phyloP scores from a whole-genome alignment of 257 asterid species.

The Solanum etuberosum region DNA sequence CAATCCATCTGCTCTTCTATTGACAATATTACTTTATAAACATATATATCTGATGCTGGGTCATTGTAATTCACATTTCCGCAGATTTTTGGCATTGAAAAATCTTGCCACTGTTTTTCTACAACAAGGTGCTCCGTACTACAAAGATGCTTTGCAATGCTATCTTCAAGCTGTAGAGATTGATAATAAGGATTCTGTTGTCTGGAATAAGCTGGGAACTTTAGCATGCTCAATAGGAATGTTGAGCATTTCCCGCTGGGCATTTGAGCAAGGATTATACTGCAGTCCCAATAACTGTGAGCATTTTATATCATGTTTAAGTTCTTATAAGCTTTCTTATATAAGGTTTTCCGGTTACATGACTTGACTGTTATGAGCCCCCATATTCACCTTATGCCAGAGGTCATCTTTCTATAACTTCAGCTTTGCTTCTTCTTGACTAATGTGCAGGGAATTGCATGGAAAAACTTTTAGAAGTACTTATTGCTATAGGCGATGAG shows the following conservation, averaged over 20 bases:
- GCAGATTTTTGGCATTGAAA: slow-evolving; percentile 91
- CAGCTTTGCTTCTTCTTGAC: not conserved
- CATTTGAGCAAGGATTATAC: slow-evolving; percentile 88
- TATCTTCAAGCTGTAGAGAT: slow-evolving; percentile 97
- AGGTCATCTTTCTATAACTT: not conserved
- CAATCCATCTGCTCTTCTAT: not conserved
- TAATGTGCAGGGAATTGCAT: slow-evolving; percentile 85
- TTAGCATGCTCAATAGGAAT: slow-evolving; percentile 94
- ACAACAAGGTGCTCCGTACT: slow-evolving; percentile 55
- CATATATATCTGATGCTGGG: not conserved
- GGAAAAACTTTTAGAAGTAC: slow-evolving; percentile 98
- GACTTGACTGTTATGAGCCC: not conserved
- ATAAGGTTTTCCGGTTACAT: not conserved
- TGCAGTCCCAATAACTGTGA: slow-evolving; percentile 98
- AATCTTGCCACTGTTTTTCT: slow-evolving; percentile 86
- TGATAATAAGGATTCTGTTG: slow-evolving; percentile 81
- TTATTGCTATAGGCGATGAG: slow-evolving; percentile 97
- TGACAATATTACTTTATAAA: not conserved
- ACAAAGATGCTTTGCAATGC: slow-evolving; percentile 80
- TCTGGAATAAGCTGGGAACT: slow-evolving; percentile 97
- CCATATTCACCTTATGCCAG: not conserved
- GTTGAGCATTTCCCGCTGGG: slow-evolving; percentile 94
- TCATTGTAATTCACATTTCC: slow-evolving; percentile 7
- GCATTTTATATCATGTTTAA: slow-evolving; percentile 19
- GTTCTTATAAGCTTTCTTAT: not conserved